These are phyloP conservation scores for Calcarisporium arbuscula DNA, from an alignment of 2,329 filamentous ascomycete genomes.

Conservation along the genomic window DNA sequence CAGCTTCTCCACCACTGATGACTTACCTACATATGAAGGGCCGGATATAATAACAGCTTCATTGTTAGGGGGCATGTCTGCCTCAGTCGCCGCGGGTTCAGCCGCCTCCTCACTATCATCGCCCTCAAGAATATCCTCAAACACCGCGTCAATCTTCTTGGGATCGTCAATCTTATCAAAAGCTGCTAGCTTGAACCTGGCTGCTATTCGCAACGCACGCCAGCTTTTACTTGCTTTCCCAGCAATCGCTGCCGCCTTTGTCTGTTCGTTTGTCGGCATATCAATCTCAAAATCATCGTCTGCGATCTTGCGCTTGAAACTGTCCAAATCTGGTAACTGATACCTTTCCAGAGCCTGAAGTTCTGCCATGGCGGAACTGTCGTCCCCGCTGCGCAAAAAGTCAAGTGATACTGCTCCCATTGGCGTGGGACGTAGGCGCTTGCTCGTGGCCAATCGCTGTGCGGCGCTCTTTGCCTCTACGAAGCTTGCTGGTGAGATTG, in stretches of 20 bases:
- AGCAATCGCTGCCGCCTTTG: constrained; percentile 51
- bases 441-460: constrained; percentile 61
- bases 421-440: constrained; percentile 60
- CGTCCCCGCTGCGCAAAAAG: constrained; percentile 66
- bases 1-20: constrained; percentile 56
- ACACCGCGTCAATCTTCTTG: constrained; percentile 59
- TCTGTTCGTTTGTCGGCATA: constrained; percentile 61
- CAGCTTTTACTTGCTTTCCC: constrained; percentile 84
- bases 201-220: constrained; percentile 78
- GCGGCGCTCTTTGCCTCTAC: constrained; percentile 61
- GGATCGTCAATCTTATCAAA: constrained; percentile 88
- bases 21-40: constrained; percentile 55
- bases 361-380: constrained; percentile 55
- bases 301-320: constrained; percentile 67
- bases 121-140: constrained; percentile 39
- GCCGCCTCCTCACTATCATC: constrained; percentile 29
- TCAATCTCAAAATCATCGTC: constrained; percentile 81
- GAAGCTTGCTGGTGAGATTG: constrained; percentile 64
- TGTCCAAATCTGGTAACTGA: constrained; percentile 61
- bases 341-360: constrained; percentile 62
- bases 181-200: constrained; percentile 62
- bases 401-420: constrained; percentile 69
- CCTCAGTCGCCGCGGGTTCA: constrained; percentile 23
- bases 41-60: constrained; percentile 62
- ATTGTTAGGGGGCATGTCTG: constrained; percentile 40